Evolutionary conservation across 2,329 filamentous ascomycete genomes (phyloP), one percentile per base, ranked within the genome.

Genomic region (Fusarium temperatum): DNA sequence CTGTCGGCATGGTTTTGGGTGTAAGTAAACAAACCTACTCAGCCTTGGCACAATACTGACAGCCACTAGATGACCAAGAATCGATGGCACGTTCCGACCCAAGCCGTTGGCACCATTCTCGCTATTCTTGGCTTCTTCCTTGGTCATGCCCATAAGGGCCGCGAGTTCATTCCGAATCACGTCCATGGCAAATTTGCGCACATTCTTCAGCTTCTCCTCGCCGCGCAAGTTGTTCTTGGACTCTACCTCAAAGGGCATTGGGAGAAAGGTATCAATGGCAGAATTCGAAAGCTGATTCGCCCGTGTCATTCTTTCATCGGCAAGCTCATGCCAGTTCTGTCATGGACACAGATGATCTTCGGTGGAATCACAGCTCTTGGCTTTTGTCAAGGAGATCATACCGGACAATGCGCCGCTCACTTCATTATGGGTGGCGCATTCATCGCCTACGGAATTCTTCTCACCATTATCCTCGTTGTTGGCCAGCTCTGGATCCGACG

Each of bases 381-480:
- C 28, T 98, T 98, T 86, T 99, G 96, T 82, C 93, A 94, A 75
- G 94, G 88, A 61, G 95, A 98, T 66, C 96, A 99, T 80, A 82
- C 95, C 3, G 96, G 95, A 38, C 96, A 99, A 83, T 99, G 96
- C 83, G 85, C 94, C 47, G 96, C 96, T 3, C 96, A 99, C 83
- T 99, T 98, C 83, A 99, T 98, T 82, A 99, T 99, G 96, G 96
- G 96, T 50, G 93, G 93, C 75, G 95, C 96, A 2, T 99, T 99
- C 81, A 96, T 99, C 76, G 96, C 89, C 36, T 99, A 99, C 79
- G 96, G 94, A 35, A 93, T 98, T 62, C 81, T 98, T 42, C 88
- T 99, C 74, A 95, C 94, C 5, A 92, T 98, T 26, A 85, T 98
- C 26, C 89, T 98, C 39, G 85, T 98, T 13, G 94, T 96, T 45